phyloP scores from a whole-genome alignment of 768 basidiomycete species.

The Dacryopinax spathularia region DNA sequence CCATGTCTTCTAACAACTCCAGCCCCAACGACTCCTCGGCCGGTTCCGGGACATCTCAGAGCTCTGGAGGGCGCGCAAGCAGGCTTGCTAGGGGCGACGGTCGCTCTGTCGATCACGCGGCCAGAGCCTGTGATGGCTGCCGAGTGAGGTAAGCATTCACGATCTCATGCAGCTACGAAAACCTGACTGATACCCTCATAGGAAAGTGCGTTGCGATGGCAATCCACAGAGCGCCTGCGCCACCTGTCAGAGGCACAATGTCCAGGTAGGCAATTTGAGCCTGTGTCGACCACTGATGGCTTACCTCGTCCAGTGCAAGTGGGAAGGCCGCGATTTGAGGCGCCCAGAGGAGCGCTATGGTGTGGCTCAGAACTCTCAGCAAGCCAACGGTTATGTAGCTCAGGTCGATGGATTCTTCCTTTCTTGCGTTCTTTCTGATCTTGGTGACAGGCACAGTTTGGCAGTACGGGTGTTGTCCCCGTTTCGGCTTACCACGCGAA shows the following conservation, averaged over 20 bases:
- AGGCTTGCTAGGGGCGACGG: background rate
- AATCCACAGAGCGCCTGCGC: background rate
- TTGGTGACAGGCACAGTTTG: too few species aligned
- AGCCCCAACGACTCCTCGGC: too few species aligned
- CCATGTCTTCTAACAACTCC: too few species aligned
- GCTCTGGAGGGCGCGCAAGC: background rate
- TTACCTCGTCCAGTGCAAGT: background rate
- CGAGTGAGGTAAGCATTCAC: background rate
- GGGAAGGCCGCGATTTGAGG: background rate
- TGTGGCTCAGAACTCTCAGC: background rate
- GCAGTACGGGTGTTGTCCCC: too few species aligned
- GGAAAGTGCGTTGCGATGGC: background rate
- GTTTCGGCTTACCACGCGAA: too few species aligned
- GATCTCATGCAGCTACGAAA: background rate
- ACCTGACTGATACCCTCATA: background rate
- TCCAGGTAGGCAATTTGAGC: background rate
- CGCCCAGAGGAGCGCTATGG: background rate
- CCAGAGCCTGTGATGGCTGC: background rate
- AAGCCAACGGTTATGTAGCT: too few species aligned
- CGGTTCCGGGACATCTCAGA: too few species aligned
- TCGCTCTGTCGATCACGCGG: background rate
- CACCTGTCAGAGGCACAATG: background rate
- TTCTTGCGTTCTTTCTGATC: too few species aligned
- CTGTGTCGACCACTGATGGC: background rate
- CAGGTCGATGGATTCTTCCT: too few species aligned